Percentiles rank a stretch among this genome's conserved stretches.
Conservation (phyloP, 1,284 basidiomycete species). For the Cystobasidium sp. region DNA sequence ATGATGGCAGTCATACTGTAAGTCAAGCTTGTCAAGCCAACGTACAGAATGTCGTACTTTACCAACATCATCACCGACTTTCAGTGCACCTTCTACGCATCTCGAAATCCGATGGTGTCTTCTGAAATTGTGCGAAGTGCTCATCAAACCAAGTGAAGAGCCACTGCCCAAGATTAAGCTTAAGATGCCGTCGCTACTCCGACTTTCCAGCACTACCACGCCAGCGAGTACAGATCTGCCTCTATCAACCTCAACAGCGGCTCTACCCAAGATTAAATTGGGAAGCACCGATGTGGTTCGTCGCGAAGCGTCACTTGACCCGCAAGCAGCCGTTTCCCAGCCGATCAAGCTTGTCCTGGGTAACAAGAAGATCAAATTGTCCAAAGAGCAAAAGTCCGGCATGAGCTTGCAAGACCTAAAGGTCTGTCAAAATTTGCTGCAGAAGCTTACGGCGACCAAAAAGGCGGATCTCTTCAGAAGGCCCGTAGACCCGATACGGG, state of each 20-base stretch:
- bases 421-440: slow-evolving; percentile 77
- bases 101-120: slow-evolving; percentile 87
- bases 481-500: slow-evolving; percentile 67
- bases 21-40: slow-evolving; percentile 37
- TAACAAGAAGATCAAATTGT: slow-evolving; percentile 56
- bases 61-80: background rate
- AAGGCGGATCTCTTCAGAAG: slow-evolving; percentile 74
- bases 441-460: slow-evolving; percentile 67
- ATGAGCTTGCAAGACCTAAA: slow-evolving; percentile 80
- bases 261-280: slow-evolving; percentile 35
- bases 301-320: background rate
- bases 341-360: slow-evolving; percentile 56
- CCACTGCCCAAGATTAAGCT: slow-evolving; percentile 83
- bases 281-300: slow-evolving; percentile 6
- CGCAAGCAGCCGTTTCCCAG: slow-evolving; percentile 15
- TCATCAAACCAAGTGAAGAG: slow-evolving; percentile 81
- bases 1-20: slow-evolving; percentile 79
- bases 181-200: slow-evolving; percentile 51
- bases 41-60: background rate
- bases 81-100: slow-evolving; percentile 73
- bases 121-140: slow-evolving; percentile 87
- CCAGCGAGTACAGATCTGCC: slow-evolving; percentile 32
- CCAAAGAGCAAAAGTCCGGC: slow-evolving; percentile 76
- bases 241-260: slow-evolving; percentile 17
- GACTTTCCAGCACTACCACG: slow-evolving; percentile 29